A percentile compares a stretch with the other conserved stretches of the same genome.
Evolutionary conservation across 2,329 filamentous ascomycete genomes (phyloP).

Genomic region (Alternaria brassicicola): DNA sequence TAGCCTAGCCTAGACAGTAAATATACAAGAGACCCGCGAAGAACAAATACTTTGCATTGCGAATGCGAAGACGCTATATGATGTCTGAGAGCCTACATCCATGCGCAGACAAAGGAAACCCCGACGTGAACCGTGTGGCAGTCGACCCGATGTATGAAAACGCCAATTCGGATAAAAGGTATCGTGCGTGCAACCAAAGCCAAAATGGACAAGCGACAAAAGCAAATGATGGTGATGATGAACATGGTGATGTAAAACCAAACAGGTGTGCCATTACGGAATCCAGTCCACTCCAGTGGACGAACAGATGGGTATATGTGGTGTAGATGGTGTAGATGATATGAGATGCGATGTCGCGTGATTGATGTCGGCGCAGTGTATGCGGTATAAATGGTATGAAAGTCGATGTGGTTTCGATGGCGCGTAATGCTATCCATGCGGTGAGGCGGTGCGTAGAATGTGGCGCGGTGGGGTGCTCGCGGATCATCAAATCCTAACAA

Average conservation of each 20-base stretch:
- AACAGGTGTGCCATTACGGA: slow-evolving; percentile 3
- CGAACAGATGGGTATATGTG: slow-evolving; percentile 10
- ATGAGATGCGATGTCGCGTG: background rate
- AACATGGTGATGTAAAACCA: background rate
- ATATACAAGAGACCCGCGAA: too few species aligned
- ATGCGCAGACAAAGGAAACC: too few species aligned
- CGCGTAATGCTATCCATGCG: background rate
- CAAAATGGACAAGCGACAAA: too few species aligned
- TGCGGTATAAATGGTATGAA: background rate
- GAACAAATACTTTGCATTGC: too few species aligned
- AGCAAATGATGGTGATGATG: background rate
- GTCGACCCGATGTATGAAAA: too few species aligned
- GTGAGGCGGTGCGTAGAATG: background rate
- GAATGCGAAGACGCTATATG: too few species aligned
- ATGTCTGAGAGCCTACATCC: too few species aligned
- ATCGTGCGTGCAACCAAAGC: too few species aligned
- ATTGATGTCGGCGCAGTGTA: too few species aligned
- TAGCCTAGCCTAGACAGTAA: too few species aligned
- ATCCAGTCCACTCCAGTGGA: background rate
- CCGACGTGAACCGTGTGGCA: too few species aligned
- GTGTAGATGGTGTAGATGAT: background rate
- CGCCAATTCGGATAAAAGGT: too few species aligned
- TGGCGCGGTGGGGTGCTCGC: background rate
- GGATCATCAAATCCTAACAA: slow-evolving; percentile 30
- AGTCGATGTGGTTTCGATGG: background rate